Evolutionary conservation across 306 rosid species (phyloP), one percentile per base, ranked within the genome.

Genomic region (Casuarina glauca): DNA sequence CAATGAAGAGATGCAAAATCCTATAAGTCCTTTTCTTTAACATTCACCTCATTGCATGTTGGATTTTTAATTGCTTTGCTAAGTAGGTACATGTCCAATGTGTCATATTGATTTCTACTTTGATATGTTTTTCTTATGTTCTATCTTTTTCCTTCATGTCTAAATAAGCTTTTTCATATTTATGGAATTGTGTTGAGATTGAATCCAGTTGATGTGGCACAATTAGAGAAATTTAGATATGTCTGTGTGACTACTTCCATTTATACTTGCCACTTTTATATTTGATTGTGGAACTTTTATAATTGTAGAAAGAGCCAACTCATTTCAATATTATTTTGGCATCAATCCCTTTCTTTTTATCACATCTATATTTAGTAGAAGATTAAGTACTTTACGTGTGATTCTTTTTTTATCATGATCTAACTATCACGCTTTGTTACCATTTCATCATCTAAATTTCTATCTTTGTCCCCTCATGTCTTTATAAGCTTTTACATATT

Each of bases 1-100:
- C 82, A 82, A 79, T 46, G 96, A 93, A 78, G 97, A 93, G 82
- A 93, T 93, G 97, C 90, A 90, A 82, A 90, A 85, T 75, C 92
- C 92, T 2, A 96, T 93, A 76, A 84, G 90, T 73, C 58, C 52
- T 39, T 71, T 26, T 70, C 42, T 62, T 79, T 38, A 35, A 26
- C 41, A 68, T 60, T 64, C 51, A 62, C 68, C n/a, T 69, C 41
- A 69, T 75, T 76, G 17, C 50, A 69, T 64, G 58, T 26, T 70
- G 70, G 80, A 72, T 77, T 62, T 44, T 64, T 46, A 51, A 42
- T 62, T 72, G 48, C 44, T 74, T 11, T 50, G n/a, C 55, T 12
- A 68, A 43, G 4, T 6, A n/a, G 61, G 61, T 5, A n/a, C 2
- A 5, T 39, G 2, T 62, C 38, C 2, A 44, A 52, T 38, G 41